Evolutionary conservation across 1,139 yeast genomes (phyloP).

Genomic region (Pichia sp.): DNA sequence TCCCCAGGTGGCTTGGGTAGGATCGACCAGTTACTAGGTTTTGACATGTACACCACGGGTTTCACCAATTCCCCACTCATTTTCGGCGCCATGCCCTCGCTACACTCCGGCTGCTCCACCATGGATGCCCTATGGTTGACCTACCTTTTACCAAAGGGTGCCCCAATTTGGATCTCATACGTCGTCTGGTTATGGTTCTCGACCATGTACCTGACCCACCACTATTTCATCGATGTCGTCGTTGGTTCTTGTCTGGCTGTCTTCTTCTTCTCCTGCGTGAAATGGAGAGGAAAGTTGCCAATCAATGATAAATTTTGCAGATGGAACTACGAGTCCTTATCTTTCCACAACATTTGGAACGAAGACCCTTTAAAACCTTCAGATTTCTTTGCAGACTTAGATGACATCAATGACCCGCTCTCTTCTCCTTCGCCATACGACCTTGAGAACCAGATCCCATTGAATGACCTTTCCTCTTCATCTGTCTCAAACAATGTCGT

Average conservation of each 20-base stretch:
- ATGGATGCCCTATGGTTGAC: slow-evolving; percentile 87
- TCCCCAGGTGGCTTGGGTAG: slow-evolving; percentile 96
- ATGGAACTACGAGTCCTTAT: slow-evolving; percentile 63
- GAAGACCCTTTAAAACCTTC: slow-evolving; percentile 23
- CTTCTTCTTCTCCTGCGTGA: slow-evolving; percentile 24
- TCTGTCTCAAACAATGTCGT: slow-evolving; percentile 7
- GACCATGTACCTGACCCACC: slow-evolving; percentile 96
- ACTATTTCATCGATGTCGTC: slow-evolving; percentile 86
- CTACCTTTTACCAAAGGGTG: slow-evolving; percentile 70
- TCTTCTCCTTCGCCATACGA: slow-evolving; percentile 5
- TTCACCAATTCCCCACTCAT: slow-evolving; percentile 88
- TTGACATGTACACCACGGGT: slow-evolving; percentile 82
- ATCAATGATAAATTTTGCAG: slow-evolving; percentile 58
- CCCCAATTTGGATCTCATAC: slow-evolving; percentile 63
- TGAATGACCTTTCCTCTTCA: slow-evolving; percentile 10
- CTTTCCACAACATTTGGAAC: slow-evolving; percentile 18
- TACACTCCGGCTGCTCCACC: slow-evolving; percentile 92
- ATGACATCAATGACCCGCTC: slow-evolving; percentile 1
- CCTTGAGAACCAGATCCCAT: slow-evolving; percentile 15
- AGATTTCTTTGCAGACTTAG: slow-evolving; percentile 4
- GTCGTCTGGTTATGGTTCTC: slow-evolving; percentile 97
- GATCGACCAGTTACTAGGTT: slow-evolving; percentile 74
- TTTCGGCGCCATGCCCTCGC: slow-evolving; percentile 93
- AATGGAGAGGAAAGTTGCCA: slow-evolving; percentile 26
- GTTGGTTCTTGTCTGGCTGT: slow-evolving; percentile 52